A percentile compares a stretch with the other conserved stretches of the same genome.
Evolutionary conservation across 768 basidiomycete genomes (phyloP).

Genomic region (Russula earlei): DNA sequence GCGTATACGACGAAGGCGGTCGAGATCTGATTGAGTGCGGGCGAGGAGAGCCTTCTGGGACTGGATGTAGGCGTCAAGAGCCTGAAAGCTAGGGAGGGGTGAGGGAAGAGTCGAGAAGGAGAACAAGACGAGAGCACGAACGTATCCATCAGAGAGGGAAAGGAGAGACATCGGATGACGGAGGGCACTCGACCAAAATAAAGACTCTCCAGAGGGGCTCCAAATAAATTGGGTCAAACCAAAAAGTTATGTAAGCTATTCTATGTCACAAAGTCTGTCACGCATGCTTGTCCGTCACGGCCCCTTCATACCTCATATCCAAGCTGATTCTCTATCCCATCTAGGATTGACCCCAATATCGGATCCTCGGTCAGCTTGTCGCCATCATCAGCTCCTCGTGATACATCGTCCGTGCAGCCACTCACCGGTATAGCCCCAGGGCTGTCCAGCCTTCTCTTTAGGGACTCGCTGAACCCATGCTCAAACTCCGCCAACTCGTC

Average conservation of each 20-base stretch:
- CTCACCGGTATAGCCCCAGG: constrained; percentile 3
- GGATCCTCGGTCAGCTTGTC: constrained; percentile 4
- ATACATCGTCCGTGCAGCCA: background rate
- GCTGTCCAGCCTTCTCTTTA: background rate
- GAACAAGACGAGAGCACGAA: background rate
- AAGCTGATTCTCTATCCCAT: background rate
- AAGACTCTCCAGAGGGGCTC: too few relatives aligned
- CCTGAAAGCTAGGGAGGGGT: constrained; percentile 38
- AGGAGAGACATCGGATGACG: constrained; percentile 1
- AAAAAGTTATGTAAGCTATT: background rate
- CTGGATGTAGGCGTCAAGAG: constrained; percentile 57
- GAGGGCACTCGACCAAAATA: background rate
- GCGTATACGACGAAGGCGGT: constrained; percentile 40
- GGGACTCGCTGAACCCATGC: background rate
- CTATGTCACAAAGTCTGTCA: background rate
- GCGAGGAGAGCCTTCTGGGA: constrained; percentile 50
- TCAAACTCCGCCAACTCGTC: background rate
- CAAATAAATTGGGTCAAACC: background rate
- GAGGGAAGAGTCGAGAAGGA: background rate
- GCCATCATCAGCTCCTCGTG: background rate
- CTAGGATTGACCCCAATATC: background rate
- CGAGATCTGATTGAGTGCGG: constrained; percentile 55
- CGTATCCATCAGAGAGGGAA: background rate
- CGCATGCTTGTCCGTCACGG: background rate
- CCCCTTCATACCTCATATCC: background rate